phyloP scores from a whole-genome alignment of 2,329 filamentous ascomycete genomes.

The Pyrenochaeta sp. region DNA sequence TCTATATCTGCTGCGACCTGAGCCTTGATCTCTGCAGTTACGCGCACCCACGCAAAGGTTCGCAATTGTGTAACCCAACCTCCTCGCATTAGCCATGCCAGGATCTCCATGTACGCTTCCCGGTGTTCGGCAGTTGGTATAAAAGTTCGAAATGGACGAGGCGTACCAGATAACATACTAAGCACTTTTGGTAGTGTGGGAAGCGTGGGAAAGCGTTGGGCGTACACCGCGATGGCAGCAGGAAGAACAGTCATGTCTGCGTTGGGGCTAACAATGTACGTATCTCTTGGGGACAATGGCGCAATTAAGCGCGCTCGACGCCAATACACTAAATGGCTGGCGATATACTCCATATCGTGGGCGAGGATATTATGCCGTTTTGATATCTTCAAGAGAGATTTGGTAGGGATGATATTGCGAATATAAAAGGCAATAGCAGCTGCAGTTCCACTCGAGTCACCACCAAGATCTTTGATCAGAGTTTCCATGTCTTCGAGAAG shows the following conservation, averaged over 20 bases:
- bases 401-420: conserved; percentile 65
- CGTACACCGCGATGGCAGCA: conserved; percentile 74
- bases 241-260: conserved; percentile 78
- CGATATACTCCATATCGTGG: conserved; percentile 83
- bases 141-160: conserved; percentile 81
- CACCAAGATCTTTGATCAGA: conserved; percentile 72
- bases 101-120: conserved; percentile 84
- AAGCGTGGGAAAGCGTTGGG: conserved; percentile 79
- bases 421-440: conserved; percentile 78
- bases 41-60: conserved; percentile 88
- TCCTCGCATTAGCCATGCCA: conserved; percentile 91
- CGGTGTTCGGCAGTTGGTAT: conserved; percentile 89
- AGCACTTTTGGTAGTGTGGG: conserved; percentile 87
- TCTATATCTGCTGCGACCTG: conserved; percentile 78
- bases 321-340: conserved; percentile 95
- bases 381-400: conserved; percentile 75
- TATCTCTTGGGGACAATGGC: conserved; percentile 86
- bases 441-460: conserved; percentile 77
- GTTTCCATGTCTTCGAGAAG: conserved; percentile 84
- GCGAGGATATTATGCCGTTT: conserved; percentile 76
- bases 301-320: conserved; percentile 89
- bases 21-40: conserved; percentile 81
- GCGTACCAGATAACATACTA: conserved; percentile 79
- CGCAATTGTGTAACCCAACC: conserved; percentile 94
- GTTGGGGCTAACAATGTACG: conserved; percentile 91